Percentiles rank a stretch among this genome's conserved stretches.
phyloP scores from a whole-genome alignment of 768 basidiomycete genomes.

The Phylloporus rhodoxanthus region DNA sequence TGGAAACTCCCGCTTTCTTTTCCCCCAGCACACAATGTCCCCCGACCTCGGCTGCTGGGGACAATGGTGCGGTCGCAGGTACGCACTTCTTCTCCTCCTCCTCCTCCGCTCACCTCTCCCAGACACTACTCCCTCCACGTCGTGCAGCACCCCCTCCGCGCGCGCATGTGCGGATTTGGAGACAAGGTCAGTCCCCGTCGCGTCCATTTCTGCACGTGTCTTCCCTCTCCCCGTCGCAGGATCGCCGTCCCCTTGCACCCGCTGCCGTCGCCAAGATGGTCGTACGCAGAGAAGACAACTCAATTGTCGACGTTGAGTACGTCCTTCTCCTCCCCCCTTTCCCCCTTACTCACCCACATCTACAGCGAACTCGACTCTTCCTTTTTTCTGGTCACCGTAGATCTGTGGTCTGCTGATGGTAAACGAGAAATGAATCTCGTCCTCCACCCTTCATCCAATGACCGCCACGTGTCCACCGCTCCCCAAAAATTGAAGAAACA shows the following conservation, averaged over 20 bases:
- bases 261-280: conserved; percentile 85
- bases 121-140: conserved; percentile 83
- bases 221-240: conserved; percentile 41
- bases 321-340: conserved; percentile 25
- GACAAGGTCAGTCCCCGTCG: conserved; percentile 63
- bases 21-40: conserved; percentile 43
- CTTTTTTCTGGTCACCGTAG: conserved; percentile 89
- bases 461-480: conserved; percentile 57
- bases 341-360: conserved; percentile 3
- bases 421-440: conserved; percentile 85
- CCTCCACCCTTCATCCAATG: conserved; percentile 67
- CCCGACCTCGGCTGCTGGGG: conserved; percentile 69
- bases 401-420: conserved; percentile 83
- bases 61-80: conserved; percentile 63
- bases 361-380: conserved; percentile 76
- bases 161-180: conserved; percentile 94
- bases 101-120: conserved; percentile 2
- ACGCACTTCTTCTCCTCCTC: conserved; percentile 18
- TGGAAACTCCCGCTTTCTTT: neutral
- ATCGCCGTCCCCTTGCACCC: conserved; percentile 87
- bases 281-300: conserved; percentile 61
- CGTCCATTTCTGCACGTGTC: conserved; percentile 7
- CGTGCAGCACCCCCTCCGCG: conserved; percentile 82
- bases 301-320: conserved; percentile 69
- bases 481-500: conserved; percentile 33